Evolutionary conservation across 2,329 filamentous ascomycete species (phyloP).

Genomic region (Aspergillus sp.): DNA sequence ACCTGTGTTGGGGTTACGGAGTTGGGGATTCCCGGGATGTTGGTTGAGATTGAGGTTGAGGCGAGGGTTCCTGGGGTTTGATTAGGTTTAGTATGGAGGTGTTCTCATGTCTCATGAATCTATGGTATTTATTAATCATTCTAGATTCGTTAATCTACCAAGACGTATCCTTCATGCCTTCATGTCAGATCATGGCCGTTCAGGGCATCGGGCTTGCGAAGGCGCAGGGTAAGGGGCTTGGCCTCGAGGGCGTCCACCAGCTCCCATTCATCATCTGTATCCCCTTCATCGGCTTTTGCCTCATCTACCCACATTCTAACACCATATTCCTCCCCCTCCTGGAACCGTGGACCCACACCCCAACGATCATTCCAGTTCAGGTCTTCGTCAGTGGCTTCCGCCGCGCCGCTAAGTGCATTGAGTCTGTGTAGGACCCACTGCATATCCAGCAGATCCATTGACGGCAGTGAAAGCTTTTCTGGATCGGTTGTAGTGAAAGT

Average conservation of each 20-base stretch:
- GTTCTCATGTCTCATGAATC: no score
- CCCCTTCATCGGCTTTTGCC: no score
- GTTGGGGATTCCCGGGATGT: conserved; percentile 18
- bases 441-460: neutral
- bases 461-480: neutral
- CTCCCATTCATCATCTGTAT: no score
- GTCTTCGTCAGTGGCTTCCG: neutral
- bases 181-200: no score
- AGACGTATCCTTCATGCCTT: no score
- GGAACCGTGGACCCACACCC: neutral
- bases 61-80: neutral
- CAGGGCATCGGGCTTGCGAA: no score
- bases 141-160: no score
- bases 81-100: neutral
- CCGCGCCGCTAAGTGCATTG: neutral
- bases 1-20: conserved; percentile 17
- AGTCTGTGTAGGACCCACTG: conserved; percentile 1
- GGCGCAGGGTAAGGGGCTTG: no score
- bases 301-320: no score
- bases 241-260: no score
- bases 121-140: no score
- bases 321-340: rapidly evolving
- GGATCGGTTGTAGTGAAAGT: neutral
- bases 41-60: conserved; percentile 23
- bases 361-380: neutral